A percentile compares a stretch with the other conserved stretches of the same genome.
These are phyloP conservation scores for Saccharomyces hybrid DNA, from an alignment of 1,139 yeast genomes.

Conservation along the genomic window DNA sequence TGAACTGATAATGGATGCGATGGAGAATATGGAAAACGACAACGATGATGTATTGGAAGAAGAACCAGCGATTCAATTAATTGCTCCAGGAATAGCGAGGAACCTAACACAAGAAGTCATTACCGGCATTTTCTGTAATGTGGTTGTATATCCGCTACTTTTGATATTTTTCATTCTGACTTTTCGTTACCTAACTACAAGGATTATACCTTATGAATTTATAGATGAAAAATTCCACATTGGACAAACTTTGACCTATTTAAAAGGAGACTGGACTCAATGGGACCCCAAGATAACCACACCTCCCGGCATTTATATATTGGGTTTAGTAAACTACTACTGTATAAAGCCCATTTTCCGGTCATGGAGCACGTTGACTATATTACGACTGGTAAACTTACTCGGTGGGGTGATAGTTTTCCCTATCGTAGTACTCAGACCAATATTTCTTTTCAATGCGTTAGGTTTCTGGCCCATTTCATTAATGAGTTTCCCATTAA, in stretches of 20 bases:
- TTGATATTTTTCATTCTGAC: slow-evolving; percentile 18
- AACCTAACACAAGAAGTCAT: slow-evolving; percentile 27
- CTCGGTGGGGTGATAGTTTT: slow-evolving; percentile 54
- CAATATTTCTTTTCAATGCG: slow-evolving; percentile 34
- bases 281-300: slow-evolving; percentile 96
- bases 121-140: slow-evolving; percentile 21
- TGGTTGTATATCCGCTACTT: slow-evolving; percentile 22
- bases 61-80: slow-evolving; percentile 13
- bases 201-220: slow-evolving; percentile 25
- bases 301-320: slow-evolving; percentile 82
- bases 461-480: slow-evolving; percentile 43
- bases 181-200: slow-evolving; percentile 21
- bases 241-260: slow-evolving; percentile 65
- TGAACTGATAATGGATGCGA: neutral
- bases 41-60: neutral
- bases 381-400: slow-evolving; percentile 52
- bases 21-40: neutral
- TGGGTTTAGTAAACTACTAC: slow-evolving; percentile 47
- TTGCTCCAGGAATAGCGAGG: slow-evolving; percentile 25
- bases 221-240: slow-evolving; percentile 81
- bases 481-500: slow-evolving; percentile 56
- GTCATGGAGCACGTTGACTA: slow-evolving; percentile 35
- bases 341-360: slow-evolving; percentile 23
- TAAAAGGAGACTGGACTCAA: slow-evolving; percentile 46
- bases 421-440: slow-evolving; percentile 38